phyloP scores from a whole-genome alignment of 225 moss, liverwort and hornwort genomes.

The Rhytidiadelphus loreus region DNA sequence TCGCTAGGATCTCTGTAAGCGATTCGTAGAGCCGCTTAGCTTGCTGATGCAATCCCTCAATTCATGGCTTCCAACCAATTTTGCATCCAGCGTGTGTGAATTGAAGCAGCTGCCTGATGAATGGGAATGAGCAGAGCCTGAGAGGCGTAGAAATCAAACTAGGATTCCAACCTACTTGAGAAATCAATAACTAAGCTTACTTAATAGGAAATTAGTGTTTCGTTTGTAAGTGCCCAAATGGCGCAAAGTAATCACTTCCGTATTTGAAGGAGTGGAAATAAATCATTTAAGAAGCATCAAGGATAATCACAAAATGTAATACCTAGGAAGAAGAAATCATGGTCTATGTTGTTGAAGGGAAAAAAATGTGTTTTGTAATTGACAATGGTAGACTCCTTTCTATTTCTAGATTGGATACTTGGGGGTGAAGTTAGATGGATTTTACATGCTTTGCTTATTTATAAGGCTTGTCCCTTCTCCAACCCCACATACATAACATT shows the following conservation, averaged over 20 bases:
- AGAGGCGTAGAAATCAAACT: neutral
- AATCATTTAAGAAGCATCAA: neutral
- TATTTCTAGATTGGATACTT: neutral
- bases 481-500: neutral
- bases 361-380: too few species aligned
- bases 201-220: neutral
- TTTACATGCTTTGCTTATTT: neutral
- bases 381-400: neutral
- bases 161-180: neutral
- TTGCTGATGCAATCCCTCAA: neutral
- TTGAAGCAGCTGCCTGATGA: neutral
- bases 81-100: neutral
- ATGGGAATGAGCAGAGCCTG: neutral
- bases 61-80: neutral
- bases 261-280: neutral
- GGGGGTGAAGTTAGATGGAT: accelerated
- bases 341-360: too few species aligned
- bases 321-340: neutral
- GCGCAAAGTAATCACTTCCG: neutral
- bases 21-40: neutral
- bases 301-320: neutral
- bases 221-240: neutral
- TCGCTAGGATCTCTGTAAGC: neutral
- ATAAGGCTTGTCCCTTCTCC: accelerated
- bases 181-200: neutral